phyloP scores from a whole-genome alignment of 257 asterid species.

The Petunia axillaris region DNA sequence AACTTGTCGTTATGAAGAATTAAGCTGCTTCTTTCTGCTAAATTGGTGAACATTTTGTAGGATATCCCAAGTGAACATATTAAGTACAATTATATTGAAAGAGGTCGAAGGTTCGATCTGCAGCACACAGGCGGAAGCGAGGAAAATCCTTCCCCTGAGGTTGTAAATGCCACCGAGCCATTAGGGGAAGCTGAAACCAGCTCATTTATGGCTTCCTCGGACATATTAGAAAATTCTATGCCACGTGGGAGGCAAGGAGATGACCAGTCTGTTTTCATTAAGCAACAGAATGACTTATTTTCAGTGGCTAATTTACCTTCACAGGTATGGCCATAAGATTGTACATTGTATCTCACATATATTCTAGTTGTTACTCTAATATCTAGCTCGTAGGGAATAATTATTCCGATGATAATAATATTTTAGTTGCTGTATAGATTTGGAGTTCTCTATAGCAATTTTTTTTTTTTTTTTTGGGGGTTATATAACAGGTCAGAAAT shows the following conservation, averaged over 20 bases:
- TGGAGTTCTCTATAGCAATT: not conserved
- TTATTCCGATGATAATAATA: not conserved
- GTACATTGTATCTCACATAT: constrained; percentile 3
- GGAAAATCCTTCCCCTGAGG: constrained; percentile 63
- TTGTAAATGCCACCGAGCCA: constrained; percentile 51
- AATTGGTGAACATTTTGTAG: constrained; percentile 39
- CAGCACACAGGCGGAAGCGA: constrained; percentile 41
- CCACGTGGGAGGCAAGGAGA: constrained; percentile 29
- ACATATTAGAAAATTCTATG: constrained; percentile 39
- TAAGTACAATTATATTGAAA: constrained; percentile 40
- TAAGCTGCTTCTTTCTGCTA: not conserved
- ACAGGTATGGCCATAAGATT: constrained; percentile 54
- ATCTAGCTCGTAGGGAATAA: not conserved
- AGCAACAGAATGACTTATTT: constrained; percentile 36
- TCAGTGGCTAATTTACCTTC: constrained; percentile 78
- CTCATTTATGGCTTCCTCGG: constrained; percentile 43
- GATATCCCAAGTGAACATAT: constrained; percentile 30
- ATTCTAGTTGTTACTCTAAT: constrained; percentile 7
- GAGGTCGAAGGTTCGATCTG: constrained; percentile 44
- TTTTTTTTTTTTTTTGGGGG: constrained; percentile 26
- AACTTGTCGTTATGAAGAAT: not conserved
- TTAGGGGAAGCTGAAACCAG: constrained; percentile 45
- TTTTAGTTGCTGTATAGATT: constrained; percentile 16
- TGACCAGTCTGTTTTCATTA: constrained; percentile 37
- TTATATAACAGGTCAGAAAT: constrained; percentile 65